Evolutionary conservation across 352 stramenopile genomes (phyloP), one percentile per base, ranked within the genome.

Genomic region (Pythium rhizo-oryzae): DNA sequence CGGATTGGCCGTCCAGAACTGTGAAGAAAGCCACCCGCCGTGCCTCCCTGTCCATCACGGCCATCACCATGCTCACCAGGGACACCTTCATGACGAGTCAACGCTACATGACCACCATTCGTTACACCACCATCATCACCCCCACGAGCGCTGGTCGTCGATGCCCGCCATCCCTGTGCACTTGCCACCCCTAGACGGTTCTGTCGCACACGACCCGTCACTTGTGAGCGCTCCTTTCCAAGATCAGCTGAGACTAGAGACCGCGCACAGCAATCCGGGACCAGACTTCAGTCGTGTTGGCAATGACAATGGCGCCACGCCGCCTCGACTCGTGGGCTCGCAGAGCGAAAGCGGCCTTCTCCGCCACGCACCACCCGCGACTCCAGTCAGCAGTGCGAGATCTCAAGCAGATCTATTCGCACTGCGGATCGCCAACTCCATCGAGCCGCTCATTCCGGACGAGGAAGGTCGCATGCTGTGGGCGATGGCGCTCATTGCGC

Each of bases 401-500:
- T 58, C 65, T 21, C 65, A 78, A 41, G 76, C 78, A 12, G 77
- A 90, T 23, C 61, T 90, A 21, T 87, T 71, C 41, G 63, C 85
- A 4, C 62, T 90, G 11, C 84, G 87, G 41, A 65, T 92, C 30
- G 80, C 79, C 11, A 78, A 89, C 50, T 74, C 82, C 9, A 63
- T 90, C 8, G 78, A 86, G 28, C 53, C 47, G 16, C 60, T 70
- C 9, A 72, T 90, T 0, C 53, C 74, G 46, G 80, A 77, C 44
- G 67, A 84, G 43, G 79, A 87, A 37, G 86, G 84, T 4, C 79
- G 79, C 19, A 61, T 90, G 1, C 68, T 91, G 16, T 94, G 86
- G 86, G 81, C 84, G n/a, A 80, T 80, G 37, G 82, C 87, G 0
- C 75, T 90, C 28, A 79, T 92, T 16, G 71, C 77, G 16, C 84